Evolutionary conservation across 169 alveolate genomes (phyloP).

Genomic region (Theileria luwenshuni): DNA sequence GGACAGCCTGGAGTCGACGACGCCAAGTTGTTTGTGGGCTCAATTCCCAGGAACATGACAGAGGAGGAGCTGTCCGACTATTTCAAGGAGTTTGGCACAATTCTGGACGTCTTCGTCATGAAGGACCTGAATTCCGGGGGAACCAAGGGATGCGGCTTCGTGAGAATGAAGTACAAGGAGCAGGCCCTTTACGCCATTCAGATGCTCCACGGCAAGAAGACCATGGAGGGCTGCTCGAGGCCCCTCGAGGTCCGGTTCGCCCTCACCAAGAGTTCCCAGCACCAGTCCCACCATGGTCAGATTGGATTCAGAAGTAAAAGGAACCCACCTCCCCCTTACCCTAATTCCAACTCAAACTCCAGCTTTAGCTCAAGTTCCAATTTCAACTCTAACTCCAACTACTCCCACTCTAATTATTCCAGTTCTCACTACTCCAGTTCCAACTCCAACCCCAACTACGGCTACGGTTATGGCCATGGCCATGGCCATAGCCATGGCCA

Average conservation of each 20-base stretch:
- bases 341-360: neutral
- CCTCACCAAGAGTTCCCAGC: slow-evolving; percentile 71
- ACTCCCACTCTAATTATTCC: too few species aligned
- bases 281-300: neutral
- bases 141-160: slow-evolving; percentile 89
- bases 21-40: slow-evolving; percentile 88
- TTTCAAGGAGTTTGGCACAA: slow-evolving; percentile 82
- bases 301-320: slow-evolving; percentile 28
- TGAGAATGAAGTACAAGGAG: slow-evolving; percentile 85
- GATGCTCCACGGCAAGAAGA: slow-evolving; percentile 77
- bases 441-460: neutral
- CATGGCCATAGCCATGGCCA: slow-evolving; percentile 22
- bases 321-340: slow-evolving; percentile 18
- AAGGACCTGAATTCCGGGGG: slow-evolving; percentile 81
- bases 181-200: slow-evolving; percentile 87
- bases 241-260: slow-evolving; percentile 91
- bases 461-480: slow-evolving; percentile 11
- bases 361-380: too few species aligned
- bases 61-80: slow-evolving; percentile 83
- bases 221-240: slow-evolving; percentile 81
- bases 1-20: slow-evolving; percentile 84
- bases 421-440: too few species aligned
- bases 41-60: slow-evolving; percentile 81
- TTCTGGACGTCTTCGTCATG: slow-evolving; percentile 85
- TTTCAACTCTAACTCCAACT: too few species aligned